Conservation (phyloP, 371 early-diverging fungal genomes). For the Haplosporangium sp. region DNA sequence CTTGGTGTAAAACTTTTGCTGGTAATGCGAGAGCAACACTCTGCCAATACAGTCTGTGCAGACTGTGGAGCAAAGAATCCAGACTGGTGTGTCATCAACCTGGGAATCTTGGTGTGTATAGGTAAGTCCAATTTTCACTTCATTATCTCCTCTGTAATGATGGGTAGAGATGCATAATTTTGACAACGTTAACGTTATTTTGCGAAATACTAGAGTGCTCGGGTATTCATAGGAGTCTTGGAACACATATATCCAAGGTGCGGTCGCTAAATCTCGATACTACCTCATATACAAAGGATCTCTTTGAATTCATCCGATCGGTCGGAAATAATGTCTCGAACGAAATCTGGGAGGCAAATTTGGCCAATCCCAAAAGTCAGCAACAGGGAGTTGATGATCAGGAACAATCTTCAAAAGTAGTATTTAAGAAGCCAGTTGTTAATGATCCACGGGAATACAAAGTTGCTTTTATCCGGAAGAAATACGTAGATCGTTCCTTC, state of each 20-base stretch:
- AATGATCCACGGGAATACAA: slow-evolving; percentile 56
- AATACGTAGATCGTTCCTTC: slow-evolving; percentile 60
- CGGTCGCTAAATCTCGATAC: slow-evolving; percentile 89
- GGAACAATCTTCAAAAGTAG: slow-evolving; percentile 6
- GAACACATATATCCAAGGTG: slow-evolving; percentile 93
- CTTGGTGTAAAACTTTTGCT: slow-evolving; percentile 52
- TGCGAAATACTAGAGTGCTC: slow-evolving; percentile 80
- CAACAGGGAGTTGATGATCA: neutral
- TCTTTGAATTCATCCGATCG: slow-evolving; percentile 62
- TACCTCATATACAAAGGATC: slow-evolving; percentile 73
- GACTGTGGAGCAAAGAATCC: slow-evolving; percentile 87
- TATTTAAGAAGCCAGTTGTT: slow-evolving; percentile 31
- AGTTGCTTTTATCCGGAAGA: slow-evolving; percentile 60
- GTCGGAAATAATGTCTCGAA: slow-evolving; percentile 73
- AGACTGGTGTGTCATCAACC: slow-evolving; percentile 95
- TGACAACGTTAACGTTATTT: neutral
- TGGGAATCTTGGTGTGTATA: slow-evolving; percentile 95
- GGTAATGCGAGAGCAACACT: slow-evolving; percentile 57
- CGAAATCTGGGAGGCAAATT: slow-evolving; percentile 66
- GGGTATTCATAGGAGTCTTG: slow-evolving; percentile 95
- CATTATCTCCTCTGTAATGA: neutral
- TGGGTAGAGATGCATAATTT: neutral
- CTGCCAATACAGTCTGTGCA: slow-evolving; percentile 79
- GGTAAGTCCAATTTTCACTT: slow-evolving; percentile 56
- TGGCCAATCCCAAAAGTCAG: slow-evolving; percentile 7